A percentile compares a stretch with the other conserved stretches of the same genome.
Conservation (phyloP, 2,329 filamentous ascomycete species). For the Ploettnerulaceae sp. region DNA sequence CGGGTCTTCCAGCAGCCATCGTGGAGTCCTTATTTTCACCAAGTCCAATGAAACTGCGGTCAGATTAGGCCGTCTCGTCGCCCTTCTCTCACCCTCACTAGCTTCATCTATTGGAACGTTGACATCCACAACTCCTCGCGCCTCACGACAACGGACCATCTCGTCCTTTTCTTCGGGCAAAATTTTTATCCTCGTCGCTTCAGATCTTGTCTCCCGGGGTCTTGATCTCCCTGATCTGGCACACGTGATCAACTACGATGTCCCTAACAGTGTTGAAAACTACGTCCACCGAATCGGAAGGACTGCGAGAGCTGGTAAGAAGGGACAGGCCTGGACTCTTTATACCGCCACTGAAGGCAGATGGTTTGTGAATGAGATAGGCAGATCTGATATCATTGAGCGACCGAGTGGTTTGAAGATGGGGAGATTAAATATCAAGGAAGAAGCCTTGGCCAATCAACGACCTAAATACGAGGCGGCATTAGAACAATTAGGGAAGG, state of each 20-base stretch:
- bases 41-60: slow-evolving; percentile 84
- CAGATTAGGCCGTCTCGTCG: slow-evolving; percentile 77
- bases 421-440: slow-evolving; percentile 40
- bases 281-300: slow-evolving; percentile 92
- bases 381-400: slow-evolving; percentile 47
- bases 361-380: slow-evolving; percentile 90
- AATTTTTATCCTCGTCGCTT: slow-evolving; percentile 75
- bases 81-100: slow-evolving; percentile 57
- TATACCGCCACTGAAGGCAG: slow-evolving; percentile 70
- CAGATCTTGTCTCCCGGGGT: slow-evolving; percentile 88
- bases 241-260: slow-evolving; percentile 91
- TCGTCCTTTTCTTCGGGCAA: slow-evolving; percentile 58
- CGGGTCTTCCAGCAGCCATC: slow-evolving; percentile 6
- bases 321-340: slow-evolving; percentile 80
- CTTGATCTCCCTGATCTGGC: slow-evolving; percentile 75
- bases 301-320: slow-evolving; percentile 74
- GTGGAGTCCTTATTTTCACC: slow-evolving; percentile 71
- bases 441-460: slow-evolving; percentile 37
- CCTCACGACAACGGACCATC: slow-evolving; percentile 62
- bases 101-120: slow-evolving; percentile 60
- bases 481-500: slow-evolving; percentile 37
- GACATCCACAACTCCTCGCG: slow-evolving; percentile 72
- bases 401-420: slow-evolving; percentile 40
- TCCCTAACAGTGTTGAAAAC: slow-evolving; percentile 72
- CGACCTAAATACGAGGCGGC: slow-evolving; percentile 46